A percentile compares a stretch with the other conserved stretches of the same genome.
These are phyloP conservation scores for Lichtheimia hyalospora DNA, from an alignment of 371 early-diverging fungal species.

Conservation along the genomic window DNA sequence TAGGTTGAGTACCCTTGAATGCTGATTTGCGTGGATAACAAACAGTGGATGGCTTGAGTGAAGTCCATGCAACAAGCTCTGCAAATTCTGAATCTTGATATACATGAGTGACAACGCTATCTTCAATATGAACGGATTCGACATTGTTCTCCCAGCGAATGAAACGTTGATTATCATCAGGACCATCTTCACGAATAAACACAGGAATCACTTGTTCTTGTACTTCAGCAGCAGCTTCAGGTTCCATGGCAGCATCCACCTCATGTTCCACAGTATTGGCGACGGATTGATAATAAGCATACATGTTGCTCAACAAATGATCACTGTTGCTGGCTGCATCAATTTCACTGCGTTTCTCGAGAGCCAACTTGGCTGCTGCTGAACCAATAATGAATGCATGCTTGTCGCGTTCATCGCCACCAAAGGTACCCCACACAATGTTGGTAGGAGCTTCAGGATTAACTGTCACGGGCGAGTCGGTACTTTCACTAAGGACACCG, in stretches of 20 bases:
- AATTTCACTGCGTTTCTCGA: constrained; percentile 15
- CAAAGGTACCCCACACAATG: constrained; percentile 33
- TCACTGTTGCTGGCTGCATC: constrained; percentile 11
- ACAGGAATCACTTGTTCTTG: constrained; percentile 29
- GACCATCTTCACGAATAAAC: constrained; percentile 30
- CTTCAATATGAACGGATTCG: constrained; percentile 32
- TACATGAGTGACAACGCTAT: constrained; percentile 32
- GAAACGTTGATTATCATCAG: constrained; percentile 26
- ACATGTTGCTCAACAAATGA: constrained; percentile 29
- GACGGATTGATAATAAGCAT: constrained; percentile 28
- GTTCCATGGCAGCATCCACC: constrained; percentile 18
- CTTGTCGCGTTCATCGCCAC: constrained; percentile 13
- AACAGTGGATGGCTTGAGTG: constrained; percentile 17
- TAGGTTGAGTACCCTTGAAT: constrained; percentile 6
- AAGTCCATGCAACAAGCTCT: constrained; percentile 31
- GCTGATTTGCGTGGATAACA: constrained; percentile 21
- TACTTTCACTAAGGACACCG: constrained; percentile 26
- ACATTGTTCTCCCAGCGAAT: constrained; percentile 45
- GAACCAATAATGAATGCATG: constrained; percentile 29
- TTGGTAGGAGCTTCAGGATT: constrained; percentile 24
- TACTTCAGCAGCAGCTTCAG: constrained; percentile 27
- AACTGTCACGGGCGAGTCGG: constrained; percentile 28
- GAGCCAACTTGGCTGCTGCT: constrained; percentile 20
- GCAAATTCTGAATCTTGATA: constrained; percentile 41
- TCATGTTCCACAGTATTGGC: constrained; percentile 19